Percentiles rank a stretch among this genome's conserved stretches.
Evolutionary conservation across 352 stramenopile species (phyloP).

Genomic region (Pythium angustatum): DNA sequence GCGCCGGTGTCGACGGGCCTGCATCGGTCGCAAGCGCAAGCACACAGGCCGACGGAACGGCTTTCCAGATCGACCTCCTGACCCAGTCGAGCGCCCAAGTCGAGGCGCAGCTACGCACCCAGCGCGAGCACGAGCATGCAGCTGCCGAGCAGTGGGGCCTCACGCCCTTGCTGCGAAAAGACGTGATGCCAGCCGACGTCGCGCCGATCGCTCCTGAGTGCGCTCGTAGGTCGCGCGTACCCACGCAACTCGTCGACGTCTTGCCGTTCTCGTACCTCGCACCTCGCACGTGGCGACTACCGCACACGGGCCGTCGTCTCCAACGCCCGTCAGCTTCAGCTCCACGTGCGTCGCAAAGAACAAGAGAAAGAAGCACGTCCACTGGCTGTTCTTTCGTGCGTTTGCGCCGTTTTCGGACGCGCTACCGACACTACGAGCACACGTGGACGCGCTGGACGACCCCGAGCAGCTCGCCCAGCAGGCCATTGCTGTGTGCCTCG

Average conservation of each 20-base stretch:
- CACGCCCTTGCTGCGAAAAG: conserved; percentile 48
- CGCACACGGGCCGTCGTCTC: conserved; percentile 63
- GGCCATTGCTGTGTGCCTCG: conserved; percentile 76
- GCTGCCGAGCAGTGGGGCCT: conserved; percentile 58
- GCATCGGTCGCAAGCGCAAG: background rate
- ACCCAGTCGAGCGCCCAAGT: conserved; percentile 72
- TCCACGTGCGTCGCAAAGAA: conserved; percentile 66
- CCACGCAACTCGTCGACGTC: conserved; percentile 85
- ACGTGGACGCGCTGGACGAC: conserved; percentile 34
- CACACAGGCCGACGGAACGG: background rate
- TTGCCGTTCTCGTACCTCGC: conserved; percentile 73
- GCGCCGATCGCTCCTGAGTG: conserved; percentile 74
- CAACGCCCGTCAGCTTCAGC: conserved; percentile 71
- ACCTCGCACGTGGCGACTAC: conserved; percentile 60
- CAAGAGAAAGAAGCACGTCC: conserved; percentile 62
- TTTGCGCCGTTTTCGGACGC: conserved; percentile 49
- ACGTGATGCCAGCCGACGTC: conserved; percentile 82
- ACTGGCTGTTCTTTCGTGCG: conserved; percentile 62
- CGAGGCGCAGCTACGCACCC: conserved; percentile 53
- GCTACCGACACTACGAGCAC: conserved; percentile 32
- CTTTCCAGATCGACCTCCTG: conserved; percentile 63
- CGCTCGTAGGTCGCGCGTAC: conserved; percentile 71
- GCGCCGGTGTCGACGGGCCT: conserved; percentile 63
- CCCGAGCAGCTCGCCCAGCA: conserved; percentile 61
- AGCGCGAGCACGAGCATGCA: conserved; percentile 45